These are phyloP conservation scores for Fusarium succisae DNA, from an alignment of 2,329 filamentous ascomycete genomes.

Conservation along the genomic window DNA sequence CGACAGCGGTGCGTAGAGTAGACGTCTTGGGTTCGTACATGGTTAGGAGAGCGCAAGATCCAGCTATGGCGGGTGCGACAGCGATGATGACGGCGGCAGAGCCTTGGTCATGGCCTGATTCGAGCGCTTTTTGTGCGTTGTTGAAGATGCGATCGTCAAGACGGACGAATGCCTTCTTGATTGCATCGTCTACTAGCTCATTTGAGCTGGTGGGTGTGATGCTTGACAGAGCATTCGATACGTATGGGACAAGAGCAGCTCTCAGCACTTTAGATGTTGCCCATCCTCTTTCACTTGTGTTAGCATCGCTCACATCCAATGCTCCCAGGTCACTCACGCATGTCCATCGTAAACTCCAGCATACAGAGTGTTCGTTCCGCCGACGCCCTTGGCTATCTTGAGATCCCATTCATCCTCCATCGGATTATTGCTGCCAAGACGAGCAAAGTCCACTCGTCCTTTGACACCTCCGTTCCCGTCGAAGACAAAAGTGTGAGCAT, in stretches of 20 bases:
- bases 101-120: conserved; percentile 42
- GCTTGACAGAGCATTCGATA: conserved; percentile 49
- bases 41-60: conserved; percentile 71
- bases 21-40: conserved; percentile 65
- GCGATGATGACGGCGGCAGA: conserved; percentile 42
- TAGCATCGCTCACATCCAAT: not conserved
- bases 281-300: conserved; percentile 46
- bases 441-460: conserved; percentile 48
- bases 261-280: conserved; percentile 54
- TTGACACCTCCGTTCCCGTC: conserved; percentile 31
- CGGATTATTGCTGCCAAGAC: conserved; percentile 49
- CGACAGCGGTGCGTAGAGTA: conserved; percentile 70
- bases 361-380: conserved; percentile 42
- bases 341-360: conserved; percentile 61
- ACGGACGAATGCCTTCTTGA: conserved; percentile 65
- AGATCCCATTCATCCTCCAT: conserved; percentile 51
- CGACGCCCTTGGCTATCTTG: conserved; percentile 45
- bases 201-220: conserved; percentile 50
- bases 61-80: conserved; percentile 53
- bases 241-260: conserved; percentile 52
- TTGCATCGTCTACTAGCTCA: conserved; percentile 61
- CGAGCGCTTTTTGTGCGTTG: conserved; percentile 46
- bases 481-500: conserved; percentile 45
- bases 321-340: conserved; percentile 47
- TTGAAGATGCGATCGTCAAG: conserved; percentile 66